A percentile compares a stretch with the other conserved stretches of the same genome.
phyloP scores from a whole-genome alignment of 352 stramenopile genomes.

The Globisporangium cystogenes region DNA sequence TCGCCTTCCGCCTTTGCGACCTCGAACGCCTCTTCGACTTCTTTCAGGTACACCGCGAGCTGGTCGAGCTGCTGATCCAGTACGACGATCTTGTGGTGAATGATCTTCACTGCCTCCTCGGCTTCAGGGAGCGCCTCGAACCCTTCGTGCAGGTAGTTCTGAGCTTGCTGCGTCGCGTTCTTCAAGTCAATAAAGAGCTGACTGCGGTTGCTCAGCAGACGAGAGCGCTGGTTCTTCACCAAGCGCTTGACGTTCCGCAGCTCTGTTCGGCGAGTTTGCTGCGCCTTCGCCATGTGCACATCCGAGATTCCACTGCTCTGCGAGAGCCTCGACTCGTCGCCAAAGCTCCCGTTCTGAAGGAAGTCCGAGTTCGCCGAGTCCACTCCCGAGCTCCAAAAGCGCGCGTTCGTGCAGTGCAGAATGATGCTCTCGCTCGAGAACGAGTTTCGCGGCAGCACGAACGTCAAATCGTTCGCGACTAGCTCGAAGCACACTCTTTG shows the following conservation, averaged over 20 bases:
- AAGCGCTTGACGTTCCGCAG: conserved; percentile 64
- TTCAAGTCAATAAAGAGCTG: conserved; percentile 81
- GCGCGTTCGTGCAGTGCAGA: conserved; percentile 67
- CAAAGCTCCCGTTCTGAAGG: conserved; percentile 67
- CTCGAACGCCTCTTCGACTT: conserved; percentile 76
- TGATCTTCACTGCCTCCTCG: conserved; percentile 79
- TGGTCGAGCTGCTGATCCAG: conserved; percentile 72
- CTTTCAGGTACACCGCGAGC: conserved; percentile 48
- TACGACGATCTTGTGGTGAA: conserved; percentile 75
- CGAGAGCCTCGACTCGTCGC: conserved; percentile 45
- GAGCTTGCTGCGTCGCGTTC: conserved; percentile 70
- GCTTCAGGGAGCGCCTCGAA: conserved; percentile 66
- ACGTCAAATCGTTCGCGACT: conserved; percentile 77
- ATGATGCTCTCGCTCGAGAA: conserved; percentile 73
- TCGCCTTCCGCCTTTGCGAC: conserved; percentile 55
- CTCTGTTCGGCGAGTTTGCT: conserved; percentile 57
- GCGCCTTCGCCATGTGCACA: conserved; percentile 39
- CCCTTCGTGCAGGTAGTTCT: conserved; percentile 83
- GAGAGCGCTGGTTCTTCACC: conserved; percentile 81
- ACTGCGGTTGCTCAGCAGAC: conserved; percentile 74
- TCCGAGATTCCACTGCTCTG: conserved; percentile 29
- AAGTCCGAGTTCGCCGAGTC: conserved; percentile 65
- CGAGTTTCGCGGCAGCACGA: conserved; percentile 69
- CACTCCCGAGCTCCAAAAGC: conserved; percentile 65
- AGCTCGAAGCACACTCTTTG: conserved; percentile 46